Conservation (phyloP, 2,329 filamentous ascomycete species). For the Botrytis sinoallii region DNA sequence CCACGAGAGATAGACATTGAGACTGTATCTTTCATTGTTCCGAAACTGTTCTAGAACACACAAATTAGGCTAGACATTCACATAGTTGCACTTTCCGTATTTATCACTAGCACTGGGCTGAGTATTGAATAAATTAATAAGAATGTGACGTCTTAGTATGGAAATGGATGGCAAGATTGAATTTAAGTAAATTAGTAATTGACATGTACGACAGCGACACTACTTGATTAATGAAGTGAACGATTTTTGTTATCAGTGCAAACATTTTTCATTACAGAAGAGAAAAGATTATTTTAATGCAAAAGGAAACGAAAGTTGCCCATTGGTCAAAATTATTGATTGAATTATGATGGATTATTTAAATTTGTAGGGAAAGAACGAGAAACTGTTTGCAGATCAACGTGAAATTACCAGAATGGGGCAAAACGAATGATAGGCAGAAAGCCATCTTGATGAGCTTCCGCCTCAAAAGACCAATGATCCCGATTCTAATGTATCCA, state of each 20-base stretch:
- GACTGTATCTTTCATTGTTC: too few species aligned
- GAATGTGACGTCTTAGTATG: neutral
- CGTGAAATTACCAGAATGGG: neutral
- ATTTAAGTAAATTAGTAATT: neutral
- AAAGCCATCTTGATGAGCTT: neutral
- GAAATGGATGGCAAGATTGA: neutral
- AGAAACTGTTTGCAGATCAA: neutral
- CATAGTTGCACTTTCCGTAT: neutral
- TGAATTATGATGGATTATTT: neutral
- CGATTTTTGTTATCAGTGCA: neutral
- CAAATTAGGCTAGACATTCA: neutral
- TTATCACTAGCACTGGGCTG: neutral
- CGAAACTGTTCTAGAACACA: too few species aligned
- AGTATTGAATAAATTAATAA: neutral
- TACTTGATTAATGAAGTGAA: neutral
- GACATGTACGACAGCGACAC: neutral
- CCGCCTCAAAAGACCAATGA: neutral
- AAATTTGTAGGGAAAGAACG: too few species aligned
- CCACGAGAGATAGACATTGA: too few species aligned
- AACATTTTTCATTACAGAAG: neutral
- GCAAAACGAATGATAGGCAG: neutral
- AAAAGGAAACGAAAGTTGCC: neutral
- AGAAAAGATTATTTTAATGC: too few species aligned
- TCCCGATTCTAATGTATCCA: neutral
- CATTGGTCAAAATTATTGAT: neutral